phyloP scores from a whole-genome alignment of 495 filamentous ascomycete species.

The Aspergillus kassunensis region DNA sequence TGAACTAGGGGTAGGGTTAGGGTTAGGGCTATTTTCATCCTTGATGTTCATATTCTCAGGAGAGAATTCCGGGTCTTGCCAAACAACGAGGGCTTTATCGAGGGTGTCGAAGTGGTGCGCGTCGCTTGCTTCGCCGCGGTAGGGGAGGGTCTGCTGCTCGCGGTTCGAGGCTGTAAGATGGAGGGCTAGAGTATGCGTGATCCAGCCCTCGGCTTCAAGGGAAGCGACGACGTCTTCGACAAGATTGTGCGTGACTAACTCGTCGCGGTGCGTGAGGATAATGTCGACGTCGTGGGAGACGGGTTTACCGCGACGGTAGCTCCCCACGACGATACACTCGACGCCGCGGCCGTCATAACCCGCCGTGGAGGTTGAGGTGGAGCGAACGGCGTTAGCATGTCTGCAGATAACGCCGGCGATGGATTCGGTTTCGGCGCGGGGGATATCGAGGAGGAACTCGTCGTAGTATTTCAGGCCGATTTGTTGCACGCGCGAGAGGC shows the following conservation, averaged over 20 bases:
- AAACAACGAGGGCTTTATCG: conserved; percentile 89
- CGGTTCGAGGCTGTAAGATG: conserved; percentile 62
- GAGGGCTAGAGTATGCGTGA: conserved; percentile 79
- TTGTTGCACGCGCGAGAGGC: conserved; percentile 74
- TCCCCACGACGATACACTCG: conserved; percentile 73
- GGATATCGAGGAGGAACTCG: conserved; percentile 69
- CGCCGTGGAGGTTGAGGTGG: conserved; percentile 27
- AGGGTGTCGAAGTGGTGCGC: conserved; percentile 66
- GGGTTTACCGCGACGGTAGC: conserved; percentile 78
- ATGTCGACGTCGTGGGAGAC: conserved; percentile 79
- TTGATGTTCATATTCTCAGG: no score
- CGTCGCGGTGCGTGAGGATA: conserved; percentile 74
- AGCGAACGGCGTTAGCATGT: conserved; percentile 54
- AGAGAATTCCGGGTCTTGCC: conserved; percentile 65
- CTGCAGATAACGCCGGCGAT: conserved; percentile 59
- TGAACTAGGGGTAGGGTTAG: no score
- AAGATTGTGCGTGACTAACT: conserved; percentile 59
- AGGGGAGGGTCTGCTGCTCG: conserved; percentile 64
- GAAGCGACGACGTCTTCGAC: conserved; percentile 62
- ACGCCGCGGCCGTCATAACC: conserved; percentile 44
- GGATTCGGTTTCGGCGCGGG: conserved; percentile 66
- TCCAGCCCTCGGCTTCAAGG: conserved; percentile 63
- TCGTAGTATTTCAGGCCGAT: conserved; percentile 96
- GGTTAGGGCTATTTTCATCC: no score
- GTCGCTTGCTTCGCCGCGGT: conserved; percentile 30